Conservation (phyloP, 345 rosid species). For the Chamaenerion angustifolium region DNA sequence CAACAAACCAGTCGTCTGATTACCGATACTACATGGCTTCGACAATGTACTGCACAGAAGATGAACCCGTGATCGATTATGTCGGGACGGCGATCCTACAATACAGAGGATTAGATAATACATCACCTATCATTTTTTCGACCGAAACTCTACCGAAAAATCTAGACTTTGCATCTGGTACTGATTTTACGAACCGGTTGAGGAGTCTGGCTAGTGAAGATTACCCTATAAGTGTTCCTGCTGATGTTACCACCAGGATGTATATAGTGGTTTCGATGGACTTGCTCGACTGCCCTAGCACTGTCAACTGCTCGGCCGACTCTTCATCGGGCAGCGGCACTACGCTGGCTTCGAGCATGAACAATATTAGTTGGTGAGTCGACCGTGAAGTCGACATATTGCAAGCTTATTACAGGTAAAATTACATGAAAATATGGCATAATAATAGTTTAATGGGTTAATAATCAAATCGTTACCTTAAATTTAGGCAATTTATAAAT, state of each 20-base stretch:
- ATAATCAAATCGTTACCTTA: too few relatives aligned
- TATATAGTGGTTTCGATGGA: slow-evolving; percentile 10
- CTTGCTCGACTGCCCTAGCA: slow-evolving; percentile 9
- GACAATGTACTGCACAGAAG: not conserved
- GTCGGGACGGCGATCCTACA: slow-evolving; percentile 7
- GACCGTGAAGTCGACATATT: slow-evolving; percentile 18
- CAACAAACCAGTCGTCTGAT: slow-evolving; percentile 11
- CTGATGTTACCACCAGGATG: slow-evolving; percentile 7
- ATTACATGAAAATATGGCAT: not conserved
- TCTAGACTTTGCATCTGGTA: slow-evolving; percentile 12
- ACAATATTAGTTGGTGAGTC: slow-evolving; percentile 28
- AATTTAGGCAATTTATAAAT: too few relatives aligned
- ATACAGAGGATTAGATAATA: slow-evolving; percentile 5
- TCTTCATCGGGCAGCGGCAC: slow-evolving; percentile 21
- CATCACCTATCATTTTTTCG: not conserved
- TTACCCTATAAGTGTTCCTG: slow-evolving; percentile 21
- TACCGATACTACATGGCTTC: slow-evolving; percentile 14
- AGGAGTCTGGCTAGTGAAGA: slow-evolving; percentile 15
- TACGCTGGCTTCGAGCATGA: slow-evolving; percentile 29
- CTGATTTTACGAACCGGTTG: slow-evolving; percentile 15
- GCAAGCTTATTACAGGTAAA: slow-evolving; percentile 17
- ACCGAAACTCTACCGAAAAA: not conserved
- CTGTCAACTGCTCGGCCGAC: not conserved
- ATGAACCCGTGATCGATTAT: too few relatives aligned
- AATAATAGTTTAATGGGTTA: too few relatives aligned